Conservation (phyloP, 805 yeast species). For the Yarrowia sp. region DNA sequence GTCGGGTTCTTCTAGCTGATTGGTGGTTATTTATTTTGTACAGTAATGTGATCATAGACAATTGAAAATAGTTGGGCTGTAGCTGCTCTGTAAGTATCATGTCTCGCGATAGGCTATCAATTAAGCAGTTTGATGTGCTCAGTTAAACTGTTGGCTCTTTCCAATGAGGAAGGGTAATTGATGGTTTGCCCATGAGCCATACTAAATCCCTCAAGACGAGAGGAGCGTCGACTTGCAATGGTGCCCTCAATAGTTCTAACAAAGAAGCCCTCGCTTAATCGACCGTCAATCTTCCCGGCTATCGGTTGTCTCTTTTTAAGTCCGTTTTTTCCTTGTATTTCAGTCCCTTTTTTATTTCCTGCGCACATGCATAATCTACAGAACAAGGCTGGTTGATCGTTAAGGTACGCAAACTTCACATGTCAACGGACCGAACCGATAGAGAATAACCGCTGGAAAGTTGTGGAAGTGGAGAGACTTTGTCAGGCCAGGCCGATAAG, state of each 20-base stretch:
- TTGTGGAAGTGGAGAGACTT: background rate
- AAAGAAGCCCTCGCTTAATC: no score
- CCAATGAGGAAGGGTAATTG: background rate
- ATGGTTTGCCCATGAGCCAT: no score
- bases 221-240: no score
- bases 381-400: background rate
- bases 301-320: no score
- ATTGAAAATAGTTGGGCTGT: background rate
- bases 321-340: no score
- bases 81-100: no score
- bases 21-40: slow-evolving; percentile 23
- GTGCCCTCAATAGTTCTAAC: no score
- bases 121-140: no score
- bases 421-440: background rate
- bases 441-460: background rate
- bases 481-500: background rate
- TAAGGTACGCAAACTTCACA: background rate
- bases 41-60: slow-evolving; percentile 16
- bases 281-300: no score
- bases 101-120: background rate
- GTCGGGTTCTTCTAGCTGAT: slow-evolving; percentile 13
- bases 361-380: background rate
- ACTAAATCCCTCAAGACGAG: no score
- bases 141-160: no score
- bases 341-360: no score